Evolutionary conservation across 257 asterid species (phyloP).

Genomic region (Nicotiana otophora): DNA sequence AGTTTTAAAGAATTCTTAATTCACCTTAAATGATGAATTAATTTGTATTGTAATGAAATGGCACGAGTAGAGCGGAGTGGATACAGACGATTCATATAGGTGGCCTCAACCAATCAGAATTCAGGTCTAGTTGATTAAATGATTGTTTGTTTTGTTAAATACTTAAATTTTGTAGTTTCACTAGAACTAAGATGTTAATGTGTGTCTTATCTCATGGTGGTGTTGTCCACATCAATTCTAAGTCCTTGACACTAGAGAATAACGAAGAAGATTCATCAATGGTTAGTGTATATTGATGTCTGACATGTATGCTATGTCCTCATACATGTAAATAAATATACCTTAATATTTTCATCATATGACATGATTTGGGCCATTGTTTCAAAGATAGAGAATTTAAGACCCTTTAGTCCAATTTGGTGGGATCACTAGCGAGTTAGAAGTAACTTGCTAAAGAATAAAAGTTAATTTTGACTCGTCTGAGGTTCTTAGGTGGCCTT

Average conservation of each 20-base stretch:
- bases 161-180: neutral
- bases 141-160: neutral
- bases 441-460: neutral
- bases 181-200: neutral
- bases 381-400: neutral
- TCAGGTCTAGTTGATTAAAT: neutral
- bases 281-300: neutral
- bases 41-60: neutral
- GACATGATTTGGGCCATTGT: neutral
- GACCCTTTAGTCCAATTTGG: neutral
- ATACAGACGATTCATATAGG: neutral
- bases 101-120: neutral
- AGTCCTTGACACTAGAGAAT: neutral
- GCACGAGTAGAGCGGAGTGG: neutral
- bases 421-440: neutral
- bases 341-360: neutral
- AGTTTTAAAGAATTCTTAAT: no score
- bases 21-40: neutral
- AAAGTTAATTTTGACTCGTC: neutral
- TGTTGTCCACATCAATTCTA: neutral
- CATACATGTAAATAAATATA: neutral
- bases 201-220: neutral
- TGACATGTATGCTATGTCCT: neutral
- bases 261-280: neutral
- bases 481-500: neutral